These are phyloP conservation scores for Didymosphaeria variabile DNA, from an alignment of 2,329 filamentous ascomycete genomes.

Conservation along the genomic window DNA sequence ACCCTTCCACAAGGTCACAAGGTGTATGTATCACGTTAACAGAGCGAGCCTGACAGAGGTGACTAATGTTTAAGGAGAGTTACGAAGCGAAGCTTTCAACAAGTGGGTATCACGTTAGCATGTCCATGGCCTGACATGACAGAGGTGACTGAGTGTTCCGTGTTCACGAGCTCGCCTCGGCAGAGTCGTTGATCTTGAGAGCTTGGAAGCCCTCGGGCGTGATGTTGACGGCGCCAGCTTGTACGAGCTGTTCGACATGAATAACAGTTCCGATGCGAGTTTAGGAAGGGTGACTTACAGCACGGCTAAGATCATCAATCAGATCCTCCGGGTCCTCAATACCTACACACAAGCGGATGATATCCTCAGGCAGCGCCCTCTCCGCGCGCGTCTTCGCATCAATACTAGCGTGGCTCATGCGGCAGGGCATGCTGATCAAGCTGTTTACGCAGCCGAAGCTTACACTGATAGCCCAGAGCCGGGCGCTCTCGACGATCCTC, in stretches of 20 bases:
- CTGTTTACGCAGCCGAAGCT: constrained; percentile 99
- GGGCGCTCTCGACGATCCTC: constrained; percentile 91
- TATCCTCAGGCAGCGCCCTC: constrained; percentile 88
- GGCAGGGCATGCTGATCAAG: constrained; percentile 98
- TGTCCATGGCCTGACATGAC: constrained; percentile 30
- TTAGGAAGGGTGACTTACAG: constrained; percentile 68
- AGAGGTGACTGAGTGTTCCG: constrained; percentile 45
- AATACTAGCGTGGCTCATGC: constrained; percentile 99
- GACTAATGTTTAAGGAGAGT: constrained; percentile 45
- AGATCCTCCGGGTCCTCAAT: constrained; percentile 94
- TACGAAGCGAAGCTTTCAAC: constrained; percentile 31
- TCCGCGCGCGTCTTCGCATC: constrained; percentile 84
- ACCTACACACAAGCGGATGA: constrained; percentile 93
- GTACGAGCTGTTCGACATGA: constrained; percentile 69
- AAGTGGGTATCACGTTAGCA: constrained; percentile 47
- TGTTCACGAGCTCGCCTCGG: constrained; percentile 1
- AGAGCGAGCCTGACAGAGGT: constrained; percentile 45
- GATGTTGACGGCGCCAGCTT: constrained; percentile 91
- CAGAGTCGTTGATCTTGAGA: constrained; percentile 22
- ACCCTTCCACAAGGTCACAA: constrained; percentile 7
- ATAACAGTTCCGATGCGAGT: constrained; percentile 5
- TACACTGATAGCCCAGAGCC: constrained; percentile 93
- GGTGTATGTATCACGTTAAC: constrained; percentile 47
- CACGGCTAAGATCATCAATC: constrained; percentile 89
- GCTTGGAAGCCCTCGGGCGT: constrained; percentile 85